A percentile compares a stretch with the other conserved stretches of the same genome.
These are phyloP conservation scores for Trametes sp. DNA, from an alignment of 1,284 basidiomycete species.

Conservation along the genomic window DNA sequence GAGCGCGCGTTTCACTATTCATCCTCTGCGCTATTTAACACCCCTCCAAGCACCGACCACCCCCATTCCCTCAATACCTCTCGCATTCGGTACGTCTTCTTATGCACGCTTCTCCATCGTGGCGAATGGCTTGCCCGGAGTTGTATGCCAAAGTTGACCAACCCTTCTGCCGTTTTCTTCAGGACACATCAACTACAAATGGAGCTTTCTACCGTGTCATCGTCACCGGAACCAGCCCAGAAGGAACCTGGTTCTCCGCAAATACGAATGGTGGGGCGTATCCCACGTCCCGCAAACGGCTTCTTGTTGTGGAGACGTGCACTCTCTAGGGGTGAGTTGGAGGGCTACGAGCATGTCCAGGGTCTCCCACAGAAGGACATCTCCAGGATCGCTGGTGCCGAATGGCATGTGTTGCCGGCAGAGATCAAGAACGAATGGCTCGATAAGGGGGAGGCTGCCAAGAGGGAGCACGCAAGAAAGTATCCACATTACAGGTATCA, in stretches of 20 bases:
- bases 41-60: not conserved
- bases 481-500: constrained; percentile 9
- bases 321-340: not conserved
- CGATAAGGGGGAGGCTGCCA: not conserved
- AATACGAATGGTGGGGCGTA: not conserved
- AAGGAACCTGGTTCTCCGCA: not conserved
- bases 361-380: not conserved
- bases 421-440: not conserved
- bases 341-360: not conserved
- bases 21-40: not conserved
- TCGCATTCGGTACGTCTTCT: not conserved
- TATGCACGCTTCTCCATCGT: not conserved
- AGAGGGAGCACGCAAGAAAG: not conserved
- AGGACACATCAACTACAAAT: not conserved
- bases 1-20: constrained; percentile 3
- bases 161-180: not conserved
- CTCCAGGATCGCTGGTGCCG: not conserved
- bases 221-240: not conserved
- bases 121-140: not conserved
- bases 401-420: not conserved
- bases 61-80: not conserved
- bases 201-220: not conserved
- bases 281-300: not conserved
- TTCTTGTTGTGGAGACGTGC: not conserved
- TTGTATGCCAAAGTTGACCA: too few species aligned